Evolutionary conservation across 345 rosid species (phyloP).

Genomic region (Rhodomyrtus tomentosa): DNA sequence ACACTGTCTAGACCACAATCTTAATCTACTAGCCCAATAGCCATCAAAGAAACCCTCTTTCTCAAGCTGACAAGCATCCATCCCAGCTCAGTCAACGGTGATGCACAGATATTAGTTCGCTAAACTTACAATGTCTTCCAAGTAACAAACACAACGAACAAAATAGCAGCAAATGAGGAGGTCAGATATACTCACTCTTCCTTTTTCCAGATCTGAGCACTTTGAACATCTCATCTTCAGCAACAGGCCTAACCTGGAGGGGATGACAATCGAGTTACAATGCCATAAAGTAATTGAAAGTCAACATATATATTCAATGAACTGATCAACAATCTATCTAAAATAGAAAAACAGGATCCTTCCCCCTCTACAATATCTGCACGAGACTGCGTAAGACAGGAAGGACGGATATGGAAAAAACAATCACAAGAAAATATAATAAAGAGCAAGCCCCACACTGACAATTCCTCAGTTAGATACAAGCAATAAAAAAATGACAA

Average conservation of each 20-base stretch:
- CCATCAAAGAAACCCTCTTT: background rate
- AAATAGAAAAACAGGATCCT: background rate
- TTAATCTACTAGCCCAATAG: background rate
- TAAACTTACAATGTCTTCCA: background rate
- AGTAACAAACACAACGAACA: background rate
- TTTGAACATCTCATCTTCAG: constrained; percentile 98
- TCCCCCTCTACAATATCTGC: background rate
- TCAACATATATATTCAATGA: background rate
- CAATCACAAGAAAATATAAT: background rate
- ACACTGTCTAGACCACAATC: background rate
- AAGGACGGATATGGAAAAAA: background rate
- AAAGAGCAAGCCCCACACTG: background rate
- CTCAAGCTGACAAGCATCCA: background rate
- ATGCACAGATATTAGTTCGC: background rate
- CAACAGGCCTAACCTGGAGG: constrained; percentile 89
- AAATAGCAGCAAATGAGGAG: background rate
- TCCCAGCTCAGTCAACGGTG: background rate
- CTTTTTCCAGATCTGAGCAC: constrained; percentile 83
- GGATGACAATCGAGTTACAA: background rate
- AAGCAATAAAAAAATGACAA: background rate
- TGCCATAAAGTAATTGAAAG: background rate
- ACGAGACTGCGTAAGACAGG: background rate
- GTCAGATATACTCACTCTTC: constrained; percentile 43
- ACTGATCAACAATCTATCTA: background rate
- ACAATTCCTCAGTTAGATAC: background rate